Conservation (phyloP, 2,329 filamentous ascomycete genomes). For the Penicillium expansum region DNA sequence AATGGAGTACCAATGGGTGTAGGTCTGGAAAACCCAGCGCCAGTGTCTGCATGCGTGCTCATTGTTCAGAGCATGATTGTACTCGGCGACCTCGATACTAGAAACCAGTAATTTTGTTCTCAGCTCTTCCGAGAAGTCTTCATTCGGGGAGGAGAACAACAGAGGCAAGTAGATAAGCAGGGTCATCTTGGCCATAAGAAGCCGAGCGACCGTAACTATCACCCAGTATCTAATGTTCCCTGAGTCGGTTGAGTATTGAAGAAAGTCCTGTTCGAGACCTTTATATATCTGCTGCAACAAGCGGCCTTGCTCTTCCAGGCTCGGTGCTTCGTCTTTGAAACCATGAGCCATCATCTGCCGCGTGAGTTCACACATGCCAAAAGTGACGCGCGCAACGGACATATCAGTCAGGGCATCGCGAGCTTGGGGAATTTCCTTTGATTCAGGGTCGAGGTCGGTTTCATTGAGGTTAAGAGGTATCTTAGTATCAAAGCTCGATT, state of each 20-base stretch:
- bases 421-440: slow-evolving; percentile 47
- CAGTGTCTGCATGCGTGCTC: slow-evolving; percentile 52
- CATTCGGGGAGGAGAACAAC: slow-evolving; percentile 39
- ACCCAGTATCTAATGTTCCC: slow-evolving; percentile 50
- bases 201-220: slow-evolving; percentile 43
- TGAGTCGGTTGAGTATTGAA: slow-evolving; percentile 41
- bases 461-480: slow-evolving; percentile 52
- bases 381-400: slow-evolving; percentile 42
- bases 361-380: slow-evolving; percentile 37
- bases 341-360: slow-evolving; percentile 37
- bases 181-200: slow-evolving; percentile 42
- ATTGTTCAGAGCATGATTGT: slow-evolving; percentile 54
- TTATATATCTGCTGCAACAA: slow-evolving; percentile 50
- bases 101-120: slow-evolving; percentile 39
- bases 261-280: slow-evolving; percentile 44
- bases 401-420: slow-evolving; percentile 56
- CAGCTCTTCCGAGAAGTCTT: slow-evolving; percentile 37
- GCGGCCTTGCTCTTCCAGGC: slow-evolving; percentile 44
- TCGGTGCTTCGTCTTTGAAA: slow-evolving; percentile 29
- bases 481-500: slow-evolving; percentile 59
- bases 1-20: slow-evolving; percentile 59
- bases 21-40: slow-evolving; percentile 60
- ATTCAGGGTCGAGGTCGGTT: slow-evolving; percentile 48
- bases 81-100: slow-evolving; percentile 46
- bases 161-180: slow-evolving; percentile 55